These are phyloP conservation scores for Trichoderma harzianum DNA, from an alignment of 2,329 filamentous ascomycete species.

Conservation along the genomic window DNA sequence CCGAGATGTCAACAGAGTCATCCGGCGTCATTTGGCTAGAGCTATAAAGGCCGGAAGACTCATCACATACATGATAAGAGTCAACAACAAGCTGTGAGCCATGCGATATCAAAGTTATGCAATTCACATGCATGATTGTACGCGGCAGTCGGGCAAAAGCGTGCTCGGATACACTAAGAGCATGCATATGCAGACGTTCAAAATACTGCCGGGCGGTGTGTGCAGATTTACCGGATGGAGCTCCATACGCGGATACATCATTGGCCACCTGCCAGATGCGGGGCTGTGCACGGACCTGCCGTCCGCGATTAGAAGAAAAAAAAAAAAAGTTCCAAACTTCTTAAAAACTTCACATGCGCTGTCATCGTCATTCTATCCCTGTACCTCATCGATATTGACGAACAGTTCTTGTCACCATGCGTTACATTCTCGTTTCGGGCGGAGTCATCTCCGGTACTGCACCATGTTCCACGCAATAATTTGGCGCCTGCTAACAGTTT, in stretches of 20 bases:
- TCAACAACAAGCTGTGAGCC: not conserved
- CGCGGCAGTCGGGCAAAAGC: not conserved
- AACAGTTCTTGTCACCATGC: slow-evolving; percentile 24
- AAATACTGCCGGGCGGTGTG: not conserved
- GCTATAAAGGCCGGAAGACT: not conserved
- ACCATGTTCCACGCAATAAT: slow-evolving; percentile 24
- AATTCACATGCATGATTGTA: not conserved
- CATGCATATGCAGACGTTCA: not conserved
- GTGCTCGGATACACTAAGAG: not conserved
- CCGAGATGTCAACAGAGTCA: not conserved
- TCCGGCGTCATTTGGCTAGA: not conserved
- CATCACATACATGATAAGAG: not conserved
- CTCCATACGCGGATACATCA: not conserved
- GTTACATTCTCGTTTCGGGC: slow-evolving; percentile 30
- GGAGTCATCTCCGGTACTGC: slow-evolving; percentile 58
- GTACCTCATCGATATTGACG: not conserved
- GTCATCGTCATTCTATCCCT: not conserved
- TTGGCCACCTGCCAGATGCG: slow-evolving; percentile 1
- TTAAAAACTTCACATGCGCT: slow-evolving; percentile 1
- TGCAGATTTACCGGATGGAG: not conserved
- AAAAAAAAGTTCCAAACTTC: not conserved
- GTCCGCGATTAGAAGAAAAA: not conserved
- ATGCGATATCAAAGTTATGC: not conserved
- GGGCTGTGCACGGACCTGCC: not conserved
- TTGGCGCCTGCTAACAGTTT: not conserved